These are phyloP conservation scores for Cercospora sp. DNA, from an alignment of 2,329 filamentous ascomycete genomes.

Conservation along the genomic window DNA sequence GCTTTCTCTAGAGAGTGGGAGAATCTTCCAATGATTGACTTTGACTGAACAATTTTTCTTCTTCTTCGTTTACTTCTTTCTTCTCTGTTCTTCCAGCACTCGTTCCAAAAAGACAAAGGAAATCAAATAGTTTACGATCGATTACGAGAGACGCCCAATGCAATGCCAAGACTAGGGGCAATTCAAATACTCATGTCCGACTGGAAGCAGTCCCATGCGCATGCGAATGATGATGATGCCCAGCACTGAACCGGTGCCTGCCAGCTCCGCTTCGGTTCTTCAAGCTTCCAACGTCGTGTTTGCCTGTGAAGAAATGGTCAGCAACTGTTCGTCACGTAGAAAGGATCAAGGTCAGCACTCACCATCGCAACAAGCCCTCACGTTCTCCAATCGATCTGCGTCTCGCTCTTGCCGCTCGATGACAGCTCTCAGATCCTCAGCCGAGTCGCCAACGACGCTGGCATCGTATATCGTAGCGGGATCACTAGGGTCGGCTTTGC, in stretches of 20 bases:
- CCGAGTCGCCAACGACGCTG: conserved; percentile 62
- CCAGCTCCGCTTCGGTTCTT: conserved; percentile 27
- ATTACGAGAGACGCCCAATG: neutral
- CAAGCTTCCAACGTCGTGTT: conserved; percentile 54
- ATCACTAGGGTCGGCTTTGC: conserved; percentile 25
- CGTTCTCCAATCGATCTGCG: conserved; percentile 83
- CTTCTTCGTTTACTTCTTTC: neutral
- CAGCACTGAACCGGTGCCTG: neutral
- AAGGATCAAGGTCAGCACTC: conserved; percentile 45
- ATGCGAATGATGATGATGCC: conserved; percentile 17
- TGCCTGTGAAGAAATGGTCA: conserved; percentile 39
- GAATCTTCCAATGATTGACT: neutral
- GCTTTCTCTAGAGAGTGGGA: neutral
- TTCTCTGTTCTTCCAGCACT: neutral
- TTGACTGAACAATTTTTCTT: neutral
- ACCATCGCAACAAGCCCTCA: conserved; percentile 97
- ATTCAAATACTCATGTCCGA: conserved; percentile 2
- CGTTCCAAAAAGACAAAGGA: neutral
- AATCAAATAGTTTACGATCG: neutral
- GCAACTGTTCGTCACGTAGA: neutral
- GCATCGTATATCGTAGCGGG: conserved; percentile 50
- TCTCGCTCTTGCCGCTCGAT: conserved; percentile 77
- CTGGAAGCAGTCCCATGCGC: conserved; percentile 18
- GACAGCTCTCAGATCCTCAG: conserved; percentile 77
- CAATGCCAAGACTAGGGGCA: neutral